These are phyloP conservation scores for Pseudogymnoascus sp. DNA, from an alignment of 2,329 filamentous ascomycete genomes.

Conservation along the genomic window DNA sequence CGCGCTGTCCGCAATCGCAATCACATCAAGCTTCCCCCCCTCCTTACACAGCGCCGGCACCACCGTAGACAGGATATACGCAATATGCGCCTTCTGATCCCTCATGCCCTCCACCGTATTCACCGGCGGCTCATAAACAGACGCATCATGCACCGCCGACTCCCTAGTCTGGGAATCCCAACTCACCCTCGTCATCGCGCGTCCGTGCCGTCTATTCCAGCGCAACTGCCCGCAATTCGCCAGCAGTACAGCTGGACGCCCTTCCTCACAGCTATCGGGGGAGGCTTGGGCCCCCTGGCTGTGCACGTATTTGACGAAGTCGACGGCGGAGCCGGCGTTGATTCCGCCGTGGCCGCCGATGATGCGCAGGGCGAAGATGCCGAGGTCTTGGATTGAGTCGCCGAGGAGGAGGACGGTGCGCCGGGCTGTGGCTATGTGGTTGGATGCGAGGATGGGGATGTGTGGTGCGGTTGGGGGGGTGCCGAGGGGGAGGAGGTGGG, in stretches of 20 bases:
- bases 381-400: constrained; percentile 62
- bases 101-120: constrained; percentile 58
- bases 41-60: constrained; percentile 40
- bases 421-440: constrained; percentile 44
- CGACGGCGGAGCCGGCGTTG: constrained; percentile 59
- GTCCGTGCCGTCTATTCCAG: constrained; percentile 60
- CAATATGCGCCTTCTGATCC: constrained; percentile 51
- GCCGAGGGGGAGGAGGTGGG: constrained; percentile 52
- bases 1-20: constrained; percentile 62
- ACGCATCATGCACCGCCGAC: constrained; percentile 49
- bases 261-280: constrained; percentile 20
- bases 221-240: constrained; percentile 69
- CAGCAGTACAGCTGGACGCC: constrained; percentile 55
- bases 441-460: constrained; percentile 59
- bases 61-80: constrained; percentile 56
- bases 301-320: constrained; percentile 45
- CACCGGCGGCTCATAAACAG: constrained; percentile 41
- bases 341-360: constrained; percentile 57
- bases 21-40: constrained; percentile 54
- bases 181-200: constrained; percentile 48
- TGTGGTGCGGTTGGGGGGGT: constrained; percentile 43
- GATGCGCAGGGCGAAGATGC: constrained; percentile 63
- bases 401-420: constrained; percentile 69
- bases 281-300: constrained; percentile 11
- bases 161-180: constrained; percentile 53